Base-by-base conservation (phyloP, 352 stramenopile genomes). In the Phytophthora hibernalis region DNA sequence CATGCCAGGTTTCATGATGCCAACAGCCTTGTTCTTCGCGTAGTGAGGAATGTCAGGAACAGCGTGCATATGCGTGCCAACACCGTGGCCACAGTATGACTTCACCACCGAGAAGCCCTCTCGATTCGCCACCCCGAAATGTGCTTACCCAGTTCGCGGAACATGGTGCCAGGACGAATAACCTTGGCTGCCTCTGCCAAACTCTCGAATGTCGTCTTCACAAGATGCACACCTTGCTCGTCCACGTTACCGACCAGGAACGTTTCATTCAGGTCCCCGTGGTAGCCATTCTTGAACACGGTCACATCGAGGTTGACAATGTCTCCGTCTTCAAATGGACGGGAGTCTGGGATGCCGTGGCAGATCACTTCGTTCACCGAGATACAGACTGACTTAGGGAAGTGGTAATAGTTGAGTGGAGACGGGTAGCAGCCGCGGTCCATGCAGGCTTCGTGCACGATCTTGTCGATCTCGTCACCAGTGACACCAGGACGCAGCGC, bases 231-330 rank as follows among this genome's bases (percentile, higher is more conserved):
- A 52, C 87, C 87, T 50, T 98, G 95, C 8, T 95, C 90, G 68
- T 99, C 95, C 8, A 99, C 96, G 26, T 98, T 97, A 9, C 98
- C 98, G 1, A 99, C 92, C 31, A 98, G 77, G 74, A 98, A 99
- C 18, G 97, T 99, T 72, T 99, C 97, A 71, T 99, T 99, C 51
- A 99, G 83, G 73, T 99, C 98, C 35, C 87, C 92, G 71, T 99
- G 97, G 76, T 96, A 99, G 40, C 97, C 98, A 68, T 99, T 83
- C 61, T 98, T 94, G 85, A 98, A 99, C 4, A 98, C 94, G 7
- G 94, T 97, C 9, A 99, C 88, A 80, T 99, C 98, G 33, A 99
- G 85, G 79, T 99, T 99, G 13, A 99, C 94, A 81, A 99, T 99
- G 70, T 99, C 97, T 16, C 97, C 97, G 18, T 98, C 89, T 68